Conservation (phyloP, 306 rosid species). For the Senna siamea region DNA sequence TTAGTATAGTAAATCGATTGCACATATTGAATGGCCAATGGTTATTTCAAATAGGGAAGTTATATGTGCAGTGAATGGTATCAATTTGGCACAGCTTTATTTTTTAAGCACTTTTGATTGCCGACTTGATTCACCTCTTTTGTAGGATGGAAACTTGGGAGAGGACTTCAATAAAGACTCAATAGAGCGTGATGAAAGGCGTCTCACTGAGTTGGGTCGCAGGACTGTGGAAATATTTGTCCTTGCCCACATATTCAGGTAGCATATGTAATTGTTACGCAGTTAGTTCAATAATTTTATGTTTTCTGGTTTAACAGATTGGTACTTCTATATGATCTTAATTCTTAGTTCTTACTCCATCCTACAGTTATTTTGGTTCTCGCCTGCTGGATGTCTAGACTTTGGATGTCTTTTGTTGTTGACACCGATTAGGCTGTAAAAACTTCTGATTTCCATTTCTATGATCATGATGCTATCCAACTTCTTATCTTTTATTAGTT, state of each 20-base stretch:
- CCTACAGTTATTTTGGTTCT: neutral
- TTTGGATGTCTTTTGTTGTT: conserved; percentile 23
- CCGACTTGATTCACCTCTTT: conserved; percentile 19
- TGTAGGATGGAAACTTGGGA: conserved; percentile 89
- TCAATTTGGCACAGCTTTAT: conserved; percentile 27
- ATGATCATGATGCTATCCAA: conserved; percentile 1
- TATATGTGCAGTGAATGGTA: neutral
- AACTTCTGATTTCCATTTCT: neutral
- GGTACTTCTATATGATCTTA: conserved; percentile 14
- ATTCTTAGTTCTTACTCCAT: conserved; percentile 14
- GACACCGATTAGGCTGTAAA: neutral
- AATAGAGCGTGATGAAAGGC: conserved; percentile 94
- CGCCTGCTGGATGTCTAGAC: conserved; percentile 12
- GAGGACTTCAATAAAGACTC: conserved; percentile 96
- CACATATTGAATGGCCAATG: neutral
- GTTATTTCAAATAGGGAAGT: conserved; percentile 10
- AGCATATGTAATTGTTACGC: neutral
- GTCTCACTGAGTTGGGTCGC: conserved; percentile 95
- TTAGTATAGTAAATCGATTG: neutral
- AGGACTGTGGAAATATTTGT: conserved; percentile 98
- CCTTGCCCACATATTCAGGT: conserved; percentile 97
- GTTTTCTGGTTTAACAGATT: conserved; percentile 24
- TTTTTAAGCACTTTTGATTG: conserved; percentile 32
- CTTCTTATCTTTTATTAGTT: neutral
- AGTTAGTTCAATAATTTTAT: conserved; percentile 11